Conservation (phyloP, 306 rosid species). For the Cucurbita argyrosperma region DNA sequence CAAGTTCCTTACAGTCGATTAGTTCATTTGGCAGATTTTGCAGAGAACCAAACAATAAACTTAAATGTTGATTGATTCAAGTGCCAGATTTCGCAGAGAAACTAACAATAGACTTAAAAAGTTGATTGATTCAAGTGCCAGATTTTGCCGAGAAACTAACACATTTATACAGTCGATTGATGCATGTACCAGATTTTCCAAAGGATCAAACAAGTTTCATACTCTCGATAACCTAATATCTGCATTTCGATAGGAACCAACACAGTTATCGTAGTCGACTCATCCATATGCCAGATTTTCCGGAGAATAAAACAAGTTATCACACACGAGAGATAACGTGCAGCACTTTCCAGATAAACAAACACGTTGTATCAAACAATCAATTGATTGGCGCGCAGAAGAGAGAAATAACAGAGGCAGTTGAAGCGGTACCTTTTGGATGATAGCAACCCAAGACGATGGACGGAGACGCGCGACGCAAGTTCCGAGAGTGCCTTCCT, state of each 20-base stretch:
- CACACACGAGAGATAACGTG: background rate
- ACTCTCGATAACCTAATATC: background rate
- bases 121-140: background rate
- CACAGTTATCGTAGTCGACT: background rate
- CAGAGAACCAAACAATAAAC: background rate
- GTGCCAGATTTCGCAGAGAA: too few species aligned
- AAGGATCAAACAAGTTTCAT: background rate
- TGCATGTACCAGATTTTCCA: background rate
- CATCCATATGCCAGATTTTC: background rate
- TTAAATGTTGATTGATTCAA: background rate
- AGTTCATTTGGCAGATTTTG: background rate
- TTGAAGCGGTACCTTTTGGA: constrained; percentile 12
- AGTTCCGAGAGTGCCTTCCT: constrained; percentile 10
- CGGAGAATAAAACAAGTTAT: background rate
- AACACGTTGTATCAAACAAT: background rate
- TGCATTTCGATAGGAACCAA: background rate
- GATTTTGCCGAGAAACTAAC: background rate
- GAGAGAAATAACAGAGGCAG: background rate
- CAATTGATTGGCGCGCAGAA: background rate
- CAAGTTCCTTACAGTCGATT: background rate
- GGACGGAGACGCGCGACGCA: background rate
- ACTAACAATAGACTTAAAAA: too few species aligned
- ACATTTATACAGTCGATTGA: background rate
- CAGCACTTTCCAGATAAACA: background rate
- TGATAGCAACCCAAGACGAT: background rate